These are phyloP conservation scores for Sclerotinia spermophila DNA, from an alignment of 2,329 filamentous ascomycete species.

Conservation along the genomic window DNA sequence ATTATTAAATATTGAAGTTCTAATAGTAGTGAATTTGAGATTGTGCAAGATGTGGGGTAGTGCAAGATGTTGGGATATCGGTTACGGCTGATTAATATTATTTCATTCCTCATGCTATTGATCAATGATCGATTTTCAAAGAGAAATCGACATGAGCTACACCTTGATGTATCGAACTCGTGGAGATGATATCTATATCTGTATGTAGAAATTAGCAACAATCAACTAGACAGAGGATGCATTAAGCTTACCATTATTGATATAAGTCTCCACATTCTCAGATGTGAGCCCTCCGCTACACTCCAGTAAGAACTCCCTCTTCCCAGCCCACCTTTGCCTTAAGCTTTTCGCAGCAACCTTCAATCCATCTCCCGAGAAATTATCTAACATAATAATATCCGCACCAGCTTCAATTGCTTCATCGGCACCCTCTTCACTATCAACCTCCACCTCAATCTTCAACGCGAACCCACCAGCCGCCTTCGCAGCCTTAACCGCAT, in stretches of 20 bases:
- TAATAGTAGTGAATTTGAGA: no score
- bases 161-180: slow-evolving; percentile 94
- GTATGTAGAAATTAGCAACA: slow-evolving; percentile 25
- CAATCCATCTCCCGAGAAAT: slow-evolving; percentile 80
- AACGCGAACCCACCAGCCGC: slow-evolving; percentile 82
- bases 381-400: slow-evolving; percentile 96
- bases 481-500: slow-evolving; percentile 80
- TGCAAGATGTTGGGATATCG: no score
- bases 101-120: not conserved
- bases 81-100: no score
- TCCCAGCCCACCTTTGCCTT: slow-evolving; percentile 76
- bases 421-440: slow-evolving; percentile 81
- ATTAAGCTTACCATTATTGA: slow-evolving; percentile 61
- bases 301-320: slow-evolving; percentile 75
- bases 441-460: slow-evolving; percentile 95
- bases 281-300: slow-evolving; percentile 86
- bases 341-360: slow-evolving; percentile 69
- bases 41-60: no score
- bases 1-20: no score
- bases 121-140: slow-evolving; percentile 68
- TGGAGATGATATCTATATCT: slow-evolving; percentile 94
- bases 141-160: slow-evolving; percentile 94
- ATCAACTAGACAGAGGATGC: no score
- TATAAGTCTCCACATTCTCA: slow-evolving; percentile 78
- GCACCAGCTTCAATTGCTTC: slow-evolving; percentile 88